phyloP scores from a whole-genome alignment of 1,139 yeast genomes.

The Eremothecium coryli region DNA sequence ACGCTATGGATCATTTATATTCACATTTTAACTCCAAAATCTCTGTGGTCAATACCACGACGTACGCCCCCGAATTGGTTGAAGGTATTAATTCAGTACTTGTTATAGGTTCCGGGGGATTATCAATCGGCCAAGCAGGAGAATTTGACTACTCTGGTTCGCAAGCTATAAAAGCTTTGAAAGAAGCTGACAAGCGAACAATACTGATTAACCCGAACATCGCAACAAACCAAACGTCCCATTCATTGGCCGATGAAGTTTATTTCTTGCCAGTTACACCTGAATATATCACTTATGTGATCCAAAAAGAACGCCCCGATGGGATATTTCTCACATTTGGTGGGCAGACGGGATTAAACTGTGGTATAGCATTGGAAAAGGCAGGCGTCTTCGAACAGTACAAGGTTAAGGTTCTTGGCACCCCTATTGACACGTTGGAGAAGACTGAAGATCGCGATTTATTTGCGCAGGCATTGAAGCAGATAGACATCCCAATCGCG shows the following conservation, averaged over 20 bases:
- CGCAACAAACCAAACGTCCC: constrained; percentile 96
- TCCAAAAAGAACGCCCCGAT: constrained; percentile 93
- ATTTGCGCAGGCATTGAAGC: constrained; percentile 88
- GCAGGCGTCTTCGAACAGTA: constrained; percentile 89
- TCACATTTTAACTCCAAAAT: no score
- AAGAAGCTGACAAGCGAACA: constrained; percentile 77
- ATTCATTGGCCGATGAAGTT: constrained; percentile 88
- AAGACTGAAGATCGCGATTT: constrained; percentile 97
- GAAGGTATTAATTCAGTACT: constrained; percentile 76
- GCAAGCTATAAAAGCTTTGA: constrained; percentile 92
- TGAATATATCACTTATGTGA: constrained; percentile 86
- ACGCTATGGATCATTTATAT: no score
- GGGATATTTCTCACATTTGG: constrained; percentile 94
- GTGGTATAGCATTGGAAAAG: constrained; percentile 87
- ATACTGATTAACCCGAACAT: constrained; percentile 92
- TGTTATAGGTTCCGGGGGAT: constrained; percentile 95
- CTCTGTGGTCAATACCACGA: constrained; percentile 22
- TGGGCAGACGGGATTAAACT: constrained; percentile 95
- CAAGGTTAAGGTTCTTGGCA: constrained; percentile 90
- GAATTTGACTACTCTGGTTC: constrained; percentile 98
- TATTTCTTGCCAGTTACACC: constrained; percentile 95
- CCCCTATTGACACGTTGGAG: constrained; percentile 90
- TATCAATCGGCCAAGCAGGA: constrained; percentile 98
- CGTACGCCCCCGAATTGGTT: constrained; percentile 43
- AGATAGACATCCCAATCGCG: constrained; percentile 90